Percentiles rank a stretch among this genome's conserved stretches.
Evolutionary conservation across 768 basidiomycete genomes (phyloP).

Genomic region (Leucogyrophana mollusca): DNA sequence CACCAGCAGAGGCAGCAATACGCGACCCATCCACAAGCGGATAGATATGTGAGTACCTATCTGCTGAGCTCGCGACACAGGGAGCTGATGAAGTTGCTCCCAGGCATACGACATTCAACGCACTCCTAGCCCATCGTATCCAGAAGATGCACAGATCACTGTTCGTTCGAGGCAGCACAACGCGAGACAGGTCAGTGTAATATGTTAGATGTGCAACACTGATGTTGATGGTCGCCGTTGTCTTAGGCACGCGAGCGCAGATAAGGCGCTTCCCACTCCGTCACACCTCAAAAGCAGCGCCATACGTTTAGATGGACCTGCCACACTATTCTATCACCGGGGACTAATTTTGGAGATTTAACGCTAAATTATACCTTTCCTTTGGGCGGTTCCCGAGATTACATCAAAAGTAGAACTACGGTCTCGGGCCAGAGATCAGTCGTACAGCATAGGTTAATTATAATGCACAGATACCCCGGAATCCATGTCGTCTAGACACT

Average conservation of each 20-base stretch:
- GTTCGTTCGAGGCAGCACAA: conserved; percentile 28
- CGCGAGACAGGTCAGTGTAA: conserved; percentile 18
- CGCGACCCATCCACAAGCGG: conserved; percentile 14
- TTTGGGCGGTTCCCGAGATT: conserved; percentile 17
- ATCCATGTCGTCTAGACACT: background rate
- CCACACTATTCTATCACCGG: conserved; percentile 21
- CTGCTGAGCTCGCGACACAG: conserved; percentile 3
- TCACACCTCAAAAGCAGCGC: conserved; percentile 19
- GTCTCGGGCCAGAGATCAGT: conserved; percentile 2
- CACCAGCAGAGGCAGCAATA: conserved; percentile 28
- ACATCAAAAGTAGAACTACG: conserved; percentile 16
- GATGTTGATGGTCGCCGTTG: conserved; percentile 14
- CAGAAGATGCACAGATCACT: conserved; percentile 31
- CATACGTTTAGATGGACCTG: conserved; percentile 14
- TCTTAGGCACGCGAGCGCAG: conserved; percentile 28
- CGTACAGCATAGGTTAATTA: background rate
- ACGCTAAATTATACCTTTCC: conserved; percentile 27
- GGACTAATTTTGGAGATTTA: conserved; percentile 20
- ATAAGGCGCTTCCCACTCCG: conserved; percentile 10
- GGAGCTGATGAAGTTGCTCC: background rate
- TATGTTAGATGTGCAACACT: background rate
- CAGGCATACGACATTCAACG: conserved; percentile 29
- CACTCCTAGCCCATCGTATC: conserved; percentile 29
- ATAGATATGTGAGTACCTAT: conserved; percentile 13
- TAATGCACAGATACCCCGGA: conserved; percentile 4